Percentiles rank a stretch among this genome's conserved stretches.
Evolutionary conservation across 2,329 filamentous ascomycete species (phyloP).

Genomic region (Xenoacremonium recifei): DNA sequence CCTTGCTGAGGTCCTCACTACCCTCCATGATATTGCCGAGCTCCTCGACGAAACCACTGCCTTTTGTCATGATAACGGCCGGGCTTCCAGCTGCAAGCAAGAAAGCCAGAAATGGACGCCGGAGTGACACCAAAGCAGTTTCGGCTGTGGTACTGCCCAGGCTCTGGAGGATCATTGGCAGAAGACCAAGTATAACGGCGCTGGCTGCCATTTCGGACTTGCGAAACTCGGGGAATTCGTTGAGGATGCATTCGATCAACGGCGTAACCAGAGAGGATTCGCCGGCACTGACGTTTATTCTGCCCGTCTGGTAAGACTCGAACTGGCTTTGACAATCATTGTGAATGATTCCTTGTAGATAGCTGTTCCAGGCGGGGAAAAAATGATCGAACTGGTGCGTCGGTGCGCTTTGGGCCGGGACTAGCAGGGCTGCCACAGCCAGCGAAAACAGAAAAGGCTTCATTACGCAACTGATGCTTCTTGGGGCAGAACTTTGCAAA

Average conservation of each 20-base stretch:
- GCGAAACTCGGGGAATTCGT: background rate
- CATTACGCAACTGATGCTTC: no score
- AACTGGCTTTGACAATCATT: background rate
- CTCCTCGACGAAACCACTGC: slow-evolving; percentile 1
- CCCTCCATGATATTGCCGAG: slow-evolving; percentile 1
- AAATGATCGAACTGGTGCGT: background rate
- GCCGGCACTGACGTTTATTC: background rate
- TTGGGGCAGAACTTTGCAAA: no score
- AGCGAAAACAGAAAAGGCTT: no score
- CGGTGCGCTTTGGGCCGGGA: no score
- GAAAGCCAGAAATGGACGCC: background rate
- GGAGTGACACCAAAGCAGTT: background rate
- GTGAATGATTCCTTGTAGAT: background rate
- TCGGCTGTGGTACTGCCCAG: background rate
- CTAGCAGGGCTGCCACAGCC: no score
- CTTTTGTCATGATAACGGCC: slow-evolving; percentile 2
- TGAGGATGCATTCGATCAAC: background rate
- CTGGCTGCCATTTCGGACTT: background rate
- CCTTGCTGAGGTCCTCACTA: background rate
- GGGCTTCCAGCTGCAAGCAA: slow-evolving; percentile 7
- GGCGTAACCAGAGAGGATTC: background rate
- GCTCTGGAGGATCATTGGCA: background rate
- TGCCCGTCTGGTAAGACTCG: background rate
- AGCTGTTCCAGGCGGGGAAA: background rate
- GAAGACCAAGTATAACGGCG: background rate